A percentile compares a stretch with the other conserved stretches of the same genome.
Evolutionary conservation across 106 monocot species (phyloP).

Genomic region (Hemerocallis citrina): DNA sequence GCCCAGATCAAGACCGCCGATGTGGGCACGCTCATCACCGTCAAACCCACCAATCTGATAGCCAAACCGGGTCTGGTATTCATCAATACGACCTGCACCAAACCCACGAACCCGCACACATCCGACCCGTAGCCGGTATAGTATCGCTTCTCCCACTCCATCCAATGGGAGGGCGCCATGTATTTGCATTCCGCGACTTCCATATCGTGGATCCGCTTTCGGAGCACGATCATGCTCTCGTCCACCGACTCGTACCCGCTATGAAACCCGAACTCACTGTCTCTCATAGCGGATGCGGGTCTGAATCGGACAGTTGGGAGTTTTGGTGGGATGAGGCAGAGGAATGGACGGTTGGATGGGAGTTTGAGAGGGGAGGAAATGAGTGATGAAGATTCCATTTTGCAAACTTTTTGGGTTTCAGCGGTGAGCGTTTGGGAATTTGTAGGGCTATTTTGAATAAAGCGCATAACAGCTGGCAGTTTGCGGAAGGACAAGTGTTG

Average conservation of each 20-base stretch:
- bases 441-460: not conserved
- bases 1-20: not conserved
- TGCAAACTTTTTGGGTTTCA: not conserved
- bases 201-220: slow-evolving; percentile 10
- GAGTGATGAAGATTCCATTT: too few relatives aligned
- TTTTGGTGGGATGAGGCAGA: not conserved
- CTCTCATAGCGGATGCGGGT: slow-evolving; percentile 1
- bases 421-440: not conserved
- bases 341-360: not conserved
- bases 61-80: slow-evolving; percentile 1
- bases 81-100: slow-evolving; percentile 1
- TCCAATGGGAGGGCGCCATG: slow-evolving; percentile 5
- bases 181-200: slow-evolving; percentile 1
- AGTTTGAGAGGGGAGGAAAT: not conserved
- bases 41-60: not conserved
- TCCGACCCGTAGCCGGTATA: slow-evolving; percentile 5
- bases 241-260: not conserved
- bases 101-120: slow-evolving; percentile 3
- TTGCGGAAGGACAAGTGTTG: not conserved
- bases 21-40: slow-evolving; percentile 3
- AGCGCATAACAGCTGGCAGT: not conserved
- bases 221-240: slow-evolving; percentile 18
- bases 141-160: slow-evolving; percentile 2
- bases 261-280: slow-evolving; percentile 5
- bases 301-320: not conserved